Evolutionary conservation across 1,139 yeast species (phyloP).

Genomic region (Suhomyces chickasaworum): DNA sequence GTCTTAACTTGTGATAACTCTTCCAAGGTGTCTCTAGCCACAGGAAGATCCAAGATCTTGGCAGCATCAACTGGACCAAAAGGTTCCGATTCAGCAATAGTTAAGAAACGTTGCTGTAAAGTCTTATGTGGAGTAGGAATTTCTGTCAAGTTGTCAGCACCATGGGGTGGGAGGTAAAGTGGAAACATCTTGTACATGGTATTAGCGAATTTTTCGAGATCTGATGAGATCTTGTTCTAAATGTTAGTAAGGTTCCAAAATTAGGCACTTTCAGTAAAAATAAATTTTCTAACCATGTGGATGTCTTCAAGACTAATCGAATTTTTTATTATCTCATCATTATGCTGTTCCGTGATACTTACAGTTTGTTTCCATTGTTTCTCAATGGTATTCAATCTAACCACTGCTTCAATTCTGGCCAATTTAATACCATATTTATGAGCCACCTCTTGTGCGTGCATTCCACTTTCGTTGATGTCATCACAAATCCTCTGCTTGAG

Average conservation of each 20-base stretch:
- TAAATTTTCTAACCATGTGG: conserved; percentile 54
- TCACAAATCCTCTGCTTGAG: conserved; percentile 61
- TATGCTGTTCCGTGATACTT: conserved; percentile 37
- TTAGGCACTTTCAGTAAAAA: conserved; percentile 22
- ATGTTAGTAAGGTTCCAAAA: conserved; percentile 32
- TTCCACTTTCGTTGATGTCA: conserved; percentile 54
- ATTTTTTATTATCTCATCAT: conserved; percentile 51
- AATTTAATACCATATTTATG: conserved; percentile 78
- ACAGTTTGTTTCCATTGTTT: conserved; percentile 60
- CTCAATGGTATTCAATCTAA: conserved; percentile 68
- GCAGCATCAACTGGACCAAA: conserved; percentile 99
- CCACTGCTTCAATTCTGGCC: conserved; percentile 83
- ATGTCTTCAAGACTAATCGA: conserved; percentile 87
- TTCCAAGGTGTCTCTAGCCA: conserved; percentile 76
- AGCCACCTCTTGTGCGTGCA: conserved; percentile 73
- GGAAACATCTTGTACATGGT: conserved; percentile 84
- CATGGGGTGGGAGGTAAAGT: conserved; percentile 48
- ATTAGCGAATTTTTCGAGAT: conserved; percentile 56
- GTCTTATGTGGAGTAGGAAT: conserved; percentile 90
- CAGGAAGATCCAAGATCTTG: conserved; percentile 73
- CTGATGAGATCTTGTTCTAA: conserved; percentile 50
- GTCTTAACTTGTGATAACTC: conserved; percentile 59
- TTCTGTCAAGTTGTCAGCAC: conserved; percentile 80
- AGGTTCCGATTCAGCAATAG: conserved; percentile 94
- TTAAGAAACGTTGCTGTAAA: conserved; percentile 77